Evolutionary conservation across 768 basidiomycete genomes (phyloP).

Genomic region (Royoungia palumana): DNA sequence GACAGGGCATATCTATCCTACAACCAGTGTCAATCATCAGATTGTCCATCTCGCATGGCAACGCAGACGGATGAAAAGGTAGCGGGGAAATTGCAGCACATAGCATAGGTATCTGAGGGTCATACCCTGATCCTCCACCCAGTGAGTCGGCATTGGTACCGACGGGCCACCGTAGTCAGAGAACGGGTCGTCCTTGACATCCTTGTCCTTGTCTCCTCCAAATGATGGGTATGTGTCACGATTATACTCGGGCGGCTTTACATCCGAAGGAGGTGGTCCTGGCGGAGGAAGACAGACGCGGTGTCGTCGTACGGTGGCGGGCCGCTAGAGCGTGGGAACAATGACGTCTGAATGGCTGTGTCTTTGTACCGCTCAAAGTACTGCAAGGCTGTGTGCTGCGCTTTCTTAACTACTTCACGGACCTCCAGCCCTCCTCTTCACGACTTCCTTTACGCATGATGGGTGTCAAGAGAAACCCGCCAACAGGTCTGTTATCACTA

Average conservation of each 20-base stretch:
- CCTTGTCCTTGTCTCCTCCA: slow-evolving; percentile 32
- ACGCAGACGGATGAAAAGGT: too few species aligned
- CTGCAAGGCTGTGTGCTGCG: not conserved
- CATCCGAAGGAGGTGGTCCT: slow-evolving; percentile 46
- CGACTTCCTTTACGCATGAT: slow-evolving; percentile 8
- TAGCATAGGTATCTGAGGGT: not conserved
- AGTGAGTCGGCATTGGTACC: slow-evolving; percentile 33
- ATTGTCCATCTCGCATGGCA: too few species aligned
- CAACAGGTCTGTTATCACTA: slow-evolving; percentile 6
- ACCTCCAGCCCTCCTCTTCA: not conserved
- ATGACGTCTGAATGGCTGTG: slow-evolving; percentile 19
- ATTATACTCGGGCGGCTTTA: slow-evolving; percentile 52
- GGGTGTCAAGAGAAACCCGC: slow-evolving; percentile 12
- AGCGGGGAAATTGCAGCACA: too few species aligned
- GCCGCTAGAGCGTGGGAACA: slow-evolving; percentile 19
- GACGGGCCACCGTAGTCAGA: slow-evolving; percentile 43
- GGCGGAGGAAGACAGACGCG: slow-evolving; percentile 46
- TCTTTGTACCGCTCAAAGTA: too few species aligned
- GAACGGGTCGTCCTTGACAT: slow-evolving; percentile 49
- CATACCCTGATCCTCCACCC: slow-evolving; percentile 36
- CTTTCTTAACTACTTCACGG: not conserved
- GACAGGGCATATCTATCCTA: too few species aligned
- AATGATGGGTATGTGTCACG: slow-evolving; percentile 30
- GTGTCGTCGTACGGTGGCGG: slow-evolving; percentile 45
- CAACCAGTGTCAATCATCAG: too few species aligned